phyloP scores from a whole-genome alignment of 2,329 filamentous ascomycete genomes.

The Xylaria sp. region DNA sequence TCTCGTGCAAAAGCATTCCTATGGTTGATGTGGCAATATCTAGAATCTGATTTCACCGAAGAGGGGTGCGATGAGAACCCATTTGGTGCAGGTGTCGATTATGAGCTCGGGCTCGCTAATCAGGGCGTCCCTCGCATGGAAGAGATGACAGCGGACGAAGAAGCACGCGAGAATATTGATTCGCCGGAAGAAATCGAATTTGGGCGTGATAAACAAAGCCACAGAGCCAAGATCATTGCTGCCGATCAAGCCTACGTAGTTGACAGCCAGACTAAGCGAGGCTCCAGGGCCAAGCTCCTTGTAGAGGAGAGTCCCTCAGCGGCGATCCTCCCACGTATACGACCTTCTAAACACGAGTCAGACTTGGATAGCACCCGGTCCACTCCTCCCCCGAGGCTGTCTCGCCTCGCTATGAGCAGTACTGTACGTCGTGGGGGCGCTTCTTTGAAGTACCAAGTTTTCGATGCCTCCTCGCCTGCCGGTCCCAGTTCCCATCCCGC shows the following conservation, averaged over 20 bases:
- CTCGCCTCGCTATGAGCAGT: slow-evolving; percentile 45
- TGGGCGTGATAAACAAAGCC: slow-evolving; percentile 65
- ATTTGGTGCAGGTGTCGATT: slow-evolving; percentile 76
- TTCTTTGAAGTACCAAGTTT: slow-evolving; percentile 63
- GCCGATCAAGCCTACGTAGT: slow-evolving; percentile 74
- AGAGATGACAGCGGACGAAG: slow-evolving; percentile 68
- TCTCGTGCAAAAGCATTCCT: slow-evolving; percentile 88
- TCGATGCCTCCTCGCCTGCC: slow-evolving; percentile 66
- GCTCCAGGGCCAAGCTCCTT: slow-evolving; percentile 43
- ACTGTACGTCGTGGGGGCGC: slow-evolving; percentile 51
- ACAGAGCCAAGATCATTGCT: slow-evolving; percentile 75
- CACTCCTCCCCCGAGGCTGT: slow-evolving; percentile 55
- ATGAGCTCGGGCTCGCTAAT: slow-evolving; percentile 67
- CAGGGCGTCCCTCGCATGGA: slow-evolving; percentile 72
- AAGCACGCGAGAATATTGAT: slow-evolving; percentile 75
- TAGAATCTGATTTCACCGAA: slow-evolving; percentile 92
- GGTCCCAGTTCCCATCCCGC: slow-evolving; percentile 54
- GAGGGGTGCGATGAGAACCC: slow-evolving; percentile 90
- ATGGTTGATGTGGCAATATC: slow-evolving; percentile 99
- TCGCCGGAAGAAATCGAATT: slow-evolving; percentile 55
- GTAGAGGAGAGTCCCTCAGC: slow-evolving; percentile 59
- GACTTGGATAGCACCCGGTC: slow-evolving; percentile 59
- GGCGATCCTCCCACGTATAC: slow-evolving; percentile 65
- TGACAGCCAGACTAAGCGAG: slow-evolving; percentile 65
- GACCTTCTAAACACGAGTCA: slow-evolving; percentile 66